These are phyloP conservation scores for Naganishia sp. DNA, from an alignment of 1,284 basidiomycete genomes.

Conservation along the genomic window DNA sequence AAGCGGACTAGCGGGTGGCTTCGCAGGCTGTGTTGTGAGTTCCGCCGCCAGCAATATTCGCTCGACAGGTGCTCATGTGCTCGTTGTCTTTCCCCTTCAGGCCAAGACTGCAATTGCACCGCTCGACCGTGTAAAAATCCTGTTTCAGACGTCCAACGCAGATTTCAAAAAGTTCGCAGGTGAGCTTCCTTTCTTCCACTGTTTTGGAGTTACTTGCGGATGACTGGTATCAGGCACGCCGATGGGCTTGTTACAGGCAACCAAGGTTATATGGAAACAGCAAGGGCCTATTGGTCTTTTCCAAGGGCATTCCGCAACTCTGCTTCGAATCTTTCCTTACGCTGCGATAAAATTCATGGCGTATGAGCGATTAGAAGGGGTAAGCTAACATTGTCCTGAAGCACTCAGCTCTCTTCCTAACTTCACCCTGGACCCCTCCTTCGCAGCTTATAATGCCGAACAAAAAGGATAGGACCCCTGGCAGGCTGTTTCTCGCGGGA, in stretches of 20 bases:
- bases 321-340: conserved; percentile 78
- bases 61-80: neutral
- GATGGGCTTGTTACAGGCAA: conserved; percentile 72
- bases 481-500: conserved; percentile 83
- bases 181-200: conserved; percentile 44
- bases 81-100: conserved; percentile 54
- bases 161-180: conserved; percentile 94
- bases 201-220: neutral
- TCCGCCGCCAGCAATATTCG: conserved; percentile 7
- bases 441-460: conserved; percentile 77
- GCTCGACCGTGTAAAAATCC: conserved; percentile 95
- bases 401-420: neutral
- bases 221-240: conserved; percentile 43
- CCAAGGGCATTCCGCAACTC: conserved; percentile 92
- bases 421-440: neutral
- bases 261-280: conserved; percentile 71
- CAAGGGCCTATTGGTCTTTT: conserved; percentile 78
- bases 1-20: conserved; percentile 79
- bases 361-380: conserved; percentile 83
- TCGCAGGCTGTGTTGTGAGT: conserved; percentile 90
- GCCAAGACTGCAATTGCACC: conserved; percentile 97
- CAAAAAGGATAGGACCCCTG: conserved; percentile 71
- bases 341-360: conserved; percentile 98
- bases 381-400: conserved; percentile 51
- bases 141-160: conserved; percentile 95